A percentile compares a stretch with the other conserved stretches of the same genome.
phyloP scores from a whole-genome alignment of 2,329 filamentous ascomycete species.

The Fusarium sarcochroum region DNA sequence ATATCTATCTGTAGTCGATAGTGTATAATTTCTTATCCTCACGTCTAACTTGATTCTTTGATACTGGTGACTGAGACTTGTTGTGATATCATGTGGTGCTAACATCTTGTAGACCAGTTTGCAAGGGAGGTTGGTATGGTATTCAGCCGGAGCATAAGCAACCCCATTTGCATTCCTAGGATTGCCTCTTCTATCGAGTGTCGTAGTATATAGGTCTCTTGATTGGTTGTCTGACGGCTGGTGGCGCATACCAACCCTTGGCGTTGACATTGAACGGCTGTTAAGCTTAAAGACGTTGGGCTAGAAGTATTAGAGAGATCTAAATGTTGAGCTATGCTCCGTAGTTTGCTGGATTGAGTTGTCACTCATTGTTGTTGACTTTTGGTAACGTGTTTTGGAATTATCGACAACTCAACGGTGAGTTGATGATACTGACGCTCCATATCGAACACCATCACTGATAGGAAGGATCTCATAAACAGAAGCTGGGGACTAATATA shows the following conservation, averaged over 20 bases:
- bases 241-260: slow-evolving; percentile 6
- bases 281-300: not conserved
- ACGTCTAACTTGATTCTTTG: slow-evolving; percentile 18
- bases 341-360: not conserved
- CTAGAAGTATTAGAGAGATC: not conserved
- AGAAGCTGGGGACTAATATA: not conserved
- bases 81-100: not conserved
- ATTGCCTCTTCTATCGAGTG: slow-evolving; percentile 36
- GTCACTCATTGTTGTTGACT: not conserved
- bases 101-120: not conserved
- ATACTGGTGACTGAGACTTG: slow-evolving; percentile 1
- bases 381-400: not conserved
- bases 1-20: slow-evolving; percentile 54
- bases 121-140: slow-evolving; percentile 14
- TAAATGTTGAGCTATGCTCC: not conserved
- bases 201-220: not conserved
- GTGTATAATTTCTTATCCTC: slow-evolving; percentile 55
- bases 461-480: not conserved
- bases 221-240: slow-evolving; percentile 18
- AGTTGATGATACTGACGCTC: not conserved
- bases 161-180: slow-evolving; percentile 14
- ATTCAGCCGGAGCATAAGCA: slow-evolving; percentile 8
- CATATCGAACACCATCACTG: not conserved
- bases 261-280: slow-evolving; percentile 4
- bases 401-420: not conserved